A percentile compares a stretch with the other conserved stretches of the same genome.
These are phyloP conservation scores for Nannochloropsis salina DNA, from an alignment of 108 stramenopile genomes.

Conservation along the genomic window DNA sequence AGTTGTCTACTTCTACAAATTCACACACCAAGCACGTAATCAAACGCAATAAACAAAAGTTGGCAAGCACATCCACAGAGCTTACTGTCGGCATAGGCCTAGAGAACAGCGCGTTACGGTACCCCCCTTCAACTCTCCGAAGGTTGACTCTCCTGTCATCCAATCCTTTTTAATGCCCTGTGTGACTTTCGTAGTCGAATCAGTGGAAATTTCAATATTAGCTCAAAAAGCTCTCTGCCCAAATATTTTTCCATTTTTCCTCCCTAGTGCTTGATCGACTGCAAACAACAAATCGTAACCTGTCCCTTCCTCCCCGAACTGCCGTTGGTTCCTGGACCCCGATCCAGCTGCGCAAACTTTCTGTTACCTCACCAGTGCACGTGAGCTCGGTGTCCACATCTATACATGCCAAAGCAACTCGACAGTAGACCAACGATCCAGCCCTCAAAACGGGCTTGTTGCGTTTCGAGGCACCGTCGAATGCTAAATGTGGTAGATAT, in stretches of 20 bases:
- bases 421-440: conserved; percentile 47
- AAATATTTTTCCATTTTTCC: neutral
- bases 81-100: conserved; percentile 4
- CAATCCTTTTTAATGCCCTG: conserved; percentile 50
- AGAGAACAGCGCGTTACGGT: conserved; percentile 44
- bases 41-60: no score
- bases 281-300: no score
- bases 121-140: conserved; percentile 46
- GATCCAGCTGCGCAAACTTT: no score
- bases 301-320: neutral
- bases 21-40: no score
- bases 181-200: neutral
- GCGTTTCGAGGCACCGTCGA: conserved; percentile 48
- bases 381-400: conserved; percentile 51
- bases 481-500: conserved; percentile 38
- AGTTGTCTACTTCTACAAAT: no score
- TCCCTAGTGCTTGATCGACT: neutral
- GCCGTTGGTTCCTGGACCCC: neutral
- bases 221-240: neutral
- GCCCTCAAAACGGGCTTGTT: conserved; percentile 50
- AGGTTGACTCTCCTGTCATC: conserved; percentile 51
- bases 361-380: conserved; percentile 36
- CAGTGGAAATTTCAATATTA: neutral
- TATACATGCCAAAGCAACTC: conserved; percentile 41
- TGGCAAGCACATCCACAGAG: neutral